Evolutionary conservation across 2,329 filamentous ascomycete species (phyloP).

Genomic region (Cladosporium sp.): DNA sequence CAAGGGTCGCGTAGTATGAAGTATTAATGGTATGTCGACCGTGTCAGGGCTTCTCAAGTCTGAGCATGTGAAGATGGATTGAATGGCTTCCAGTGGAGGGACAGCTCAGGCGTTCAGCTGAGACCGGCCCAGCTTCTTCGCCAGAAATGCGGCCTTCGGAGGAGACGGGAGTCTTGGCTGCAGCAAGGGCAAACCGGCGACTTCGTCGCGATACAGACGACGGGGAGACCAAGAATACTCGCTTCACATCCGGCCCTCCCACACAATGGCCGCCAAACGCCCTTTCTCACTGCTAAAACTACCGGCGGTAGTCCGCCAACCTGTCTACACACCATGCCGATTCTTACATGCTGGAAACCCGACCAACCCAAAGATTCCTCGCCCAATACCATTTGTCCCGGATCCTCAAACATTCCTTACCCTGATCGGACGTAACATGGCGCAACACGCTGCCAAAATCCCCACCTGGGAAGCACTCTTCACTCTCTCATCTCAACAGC

Average conservation of each 20-base stretch:
- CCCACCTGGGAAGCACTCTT: slow-evolving; percentile 89
- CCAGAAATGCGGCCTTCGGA: not conserved
- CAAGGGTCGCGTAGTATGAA: too few species aligned
- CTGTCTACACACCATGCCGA: slow-evolving; percentile 13
- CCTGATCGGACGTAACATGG: slow-evolving; percentile 83
- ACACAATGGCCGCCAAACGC: slow-evolving; percentile 27
- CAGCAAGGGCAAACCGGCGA: slow-evolving; percentile 1
- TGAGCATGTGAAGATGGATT: slow-evolving; percentile 4
- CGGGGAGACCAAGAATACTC: not conserved
- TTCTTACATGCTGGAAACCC: slow-evolving; percentile 30
- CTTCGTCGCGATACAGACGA: not conserved
- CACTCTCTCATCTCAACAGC: slow-evolving; percentile 69
- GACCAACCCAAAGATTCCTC: slow-evolving; percentile 51
- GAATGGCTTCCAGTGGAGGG: too few species aligned
- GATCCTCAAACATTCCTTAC: slow-evolving; percentile 82
- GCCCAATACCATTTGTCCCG: slow-evolving; percentile 79
- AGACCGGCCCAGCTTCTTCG: slow-evolving; percentile 3
- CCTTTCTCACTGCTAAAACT: slow-evolving; percentile 22
- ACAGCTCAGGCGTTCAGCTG: not conserved
- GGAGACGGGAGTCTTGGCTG: slow-evolving; percentile 9
- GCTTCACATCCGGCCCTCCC: not conserved
- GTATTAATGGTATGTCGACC: too few species aligned
- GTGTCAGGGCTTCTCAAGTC: not conserved
- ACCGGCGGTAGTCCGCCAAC: slow-evolving; percentile 20
- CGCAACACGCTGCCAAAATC: slow-evolving; percentile 79